phyloP scores from a whole-genome alignment of 2,329 filamentous ascomycete species.

The Tetracladium maxilliforme region DNA sequence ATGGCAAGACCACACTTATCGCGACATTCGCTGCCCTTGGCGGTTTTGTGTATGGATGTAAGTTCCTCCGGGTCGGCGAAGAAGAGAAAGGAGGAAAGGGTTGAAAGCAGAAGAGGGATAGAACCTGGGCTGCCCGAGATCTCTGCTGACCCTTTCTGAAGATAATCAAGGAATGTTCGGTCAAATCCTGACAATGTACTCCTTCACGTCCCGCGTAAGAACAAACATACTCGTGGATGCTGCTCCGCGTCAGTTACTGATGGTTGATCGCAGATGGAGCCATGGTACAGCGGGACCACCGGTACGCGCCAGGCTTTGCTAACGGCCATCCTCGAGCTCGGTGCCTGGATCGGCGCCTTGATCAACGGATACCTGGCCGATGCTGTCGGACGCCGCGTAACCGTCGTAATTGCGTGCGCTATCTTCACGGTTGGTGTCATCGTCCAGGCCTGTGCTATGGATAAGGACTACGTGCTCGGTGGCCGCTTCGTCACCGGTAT shows the following conservation, averaged over 20 bases:
- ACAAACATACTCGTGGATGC: conserved; percentile 8
- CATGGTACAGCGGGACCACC: conserved; percentile 27
- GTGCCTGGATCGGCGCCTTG: conserved; percentile 62
- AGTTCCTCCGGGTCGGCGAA: no score
- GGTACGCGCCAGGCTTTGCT: conserved; percentile 45
- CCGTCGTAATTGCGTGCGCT: conserved; percentile 47
- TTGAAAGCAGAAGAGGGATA: no score
- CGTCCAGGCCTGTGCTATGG: conserved; percentile 50
- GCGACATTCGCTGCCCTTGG: no score
- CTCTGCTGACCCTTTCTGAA: no score
- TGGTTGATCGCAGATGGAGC: conserved; percentile 41
- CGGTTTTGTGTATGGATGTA: no score
- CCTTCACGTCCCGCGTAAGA: conserved; percentile 31
- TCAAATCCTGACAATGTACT: conserved; percentile 46
- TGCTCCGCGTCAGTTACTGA: conserved; percentile 9
- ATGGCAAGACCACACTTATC: no score
- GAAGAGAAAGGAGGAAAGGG: no score
- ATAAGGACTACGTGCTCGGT: conserved; percentile 46
- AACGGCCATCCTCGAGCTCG: conserved; percentile 58
- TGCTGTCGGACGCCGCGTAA: conserved; percentile 51
- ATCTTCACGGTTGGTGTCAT: conserved; percentile 60
- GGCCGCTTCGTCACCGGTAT: conserved; percentile 62
- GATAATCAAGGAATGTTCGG: conserved; percentile 67
- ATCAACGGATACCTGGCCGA: conserved; percentile 61
- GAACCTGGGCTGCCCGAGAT: no score